Evolutionary conservation across 768 basidiomycete genomes (phyloP), one percentile per base, ranked within the genome.

Genomic region (Podaxis pistillaris): DNA sequence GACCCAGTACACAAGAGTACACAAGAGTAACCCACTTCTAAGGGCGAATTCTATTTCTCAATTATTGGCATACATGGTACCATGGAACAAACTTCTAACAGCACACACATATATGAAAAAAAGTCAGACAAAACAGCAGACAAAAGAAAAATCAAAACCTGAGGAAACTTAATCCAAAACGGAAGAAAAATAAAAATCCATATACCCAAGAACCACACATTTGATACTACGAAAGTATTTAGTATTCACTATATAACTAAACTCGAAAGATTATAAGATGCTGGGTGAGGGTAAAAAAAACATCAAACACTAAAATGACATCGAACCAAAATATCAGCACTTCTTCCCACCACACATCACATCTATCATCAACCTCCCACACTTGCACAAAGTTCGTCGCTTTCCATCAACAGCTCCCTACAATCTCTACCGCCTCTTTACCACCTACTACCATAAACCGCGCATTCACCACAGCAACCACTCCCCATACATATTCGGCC

Each of bases 401-500:
- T 17, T 9, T 24, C 22, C 47, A 49, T n/a, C 47, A 13, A 24
- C 9, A n/a, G n/a, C 47, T 1, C n/a, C 22, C 5, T n/a, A 24
- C n/a, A n/a, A 24, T 8, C 22, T n/a, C n/a, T n/a, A 24, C 47
- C 11, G 9, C n/a, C 47, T 17, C 22, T 8, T 22, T 49, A 13
- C 22, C 22, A 9, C 15, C 9, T n/a, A 22, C n/a, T 24, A 49
- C 9, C 4, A 49, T 11, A 13, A n/a, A 49, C n/a, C 24, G 1
- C 49, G 26, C 49, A 9, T 40, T 62, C 58, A 73, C 80, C 80
- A 81, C 50, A 73, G 68, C 58, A 81, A 66, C 84, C 83, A 86
- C 76, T 95, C 94, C 37, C 94, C 93, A 74, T 95, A 95, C 91
- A 94, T 92, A 71, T 96, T 97, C 22, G 95, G 93, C 33, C 86